Percentiles rank a stretch among this genome's conserved stretches.
Conservation (phyloP, 2,329 filamentous ascomycete genomes). For the Cordyceps fumosorosea region DNA sequence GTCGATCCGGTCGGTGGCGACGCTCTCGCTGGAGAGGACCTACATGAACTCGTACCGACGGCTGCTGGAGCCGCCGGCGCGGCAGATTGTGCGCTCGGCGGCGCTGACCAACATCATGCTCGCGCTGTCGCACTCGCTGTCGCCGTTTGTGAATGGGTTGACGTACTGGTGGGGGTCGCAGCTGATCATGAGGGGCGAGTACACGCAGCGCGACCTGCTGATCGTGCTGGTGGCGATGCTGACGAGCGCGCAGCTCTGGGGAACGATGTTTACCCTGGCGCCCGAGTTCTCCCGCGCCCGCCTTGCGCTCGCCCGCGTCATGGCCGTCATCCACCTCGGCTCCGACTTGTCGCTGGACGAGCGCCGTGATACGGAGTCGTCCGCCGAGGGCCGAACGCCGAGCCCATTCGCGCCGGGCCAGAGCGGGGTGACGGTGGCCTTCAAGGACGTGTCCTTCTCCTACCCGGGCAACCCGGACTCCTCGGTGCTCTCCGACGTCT, state of each 20-base stretch:
- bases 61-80: conserved; percentile 16
- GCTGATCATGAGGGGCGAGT: conserved; percentile 5
- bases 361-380: background rate
- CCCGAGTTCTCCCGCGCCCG: background rate
- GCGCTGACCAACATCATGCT: background rate
- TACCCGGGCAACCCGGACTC: conserved; percentile 53
- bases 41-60: conserved; percentile 30
- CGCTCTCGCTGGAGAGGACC: conserved; percentile 25
- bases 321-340: background rate
- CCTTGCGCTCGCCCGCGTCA: background rate
- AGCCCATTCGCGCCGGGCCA: conserved; percentile 23
- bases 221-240: conserved; percentile 6
- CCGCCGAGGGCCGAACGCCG: conserved; percentile 12
- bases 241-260: conserved; percentile 6
- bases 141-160: background rate
- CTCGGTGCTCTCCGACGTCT: conserved; percentile 37
- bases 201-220: background rate
- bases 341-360: background rate
- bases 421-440: conserved; percentile 36
- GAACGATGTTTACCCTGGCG: background rate
- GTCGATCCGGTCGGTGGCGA: conserved; percentile 38
- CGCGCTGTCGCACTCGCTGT: background rate
- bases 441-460: conserved; percentile 50
- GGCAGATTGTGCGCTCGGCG: conserved; percentile 14
- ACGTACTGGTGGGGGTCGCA: conserved; percentile 6